Evolutionary conservation across 192 early-diverging fungal species (phyloP), one percentile per base, ranked within the genome.

Genomic region (Coemansia brasiliensis): DNA sequence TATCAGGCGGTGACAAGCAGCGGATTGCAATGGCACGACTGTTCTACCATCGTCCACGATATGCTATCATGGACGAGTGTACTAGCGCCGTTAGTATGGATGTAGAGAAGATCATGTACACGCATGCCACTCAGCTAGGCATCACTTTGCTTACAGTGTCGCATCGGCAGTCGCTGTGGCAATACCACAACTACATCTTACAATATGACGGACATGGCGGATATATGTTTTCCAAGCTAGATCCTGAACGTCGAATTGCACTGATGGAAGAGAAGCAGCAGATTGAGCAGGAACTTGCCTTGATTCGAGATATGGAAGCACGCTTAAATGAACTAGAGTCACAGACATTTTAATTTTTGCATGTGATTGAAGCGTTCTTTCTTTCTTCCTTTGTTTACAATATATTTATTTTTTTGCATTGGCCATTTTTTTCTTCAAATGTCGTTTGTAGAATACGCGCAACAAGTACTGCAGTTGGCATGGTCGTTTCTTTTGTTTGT

Each of bases 1-100:
- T 99, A n/a, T 90, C 94, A 13, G 97, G 95, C 55, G 97, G 97
- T 53, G 95, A 99, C 71, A 94, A 94, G 72, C 92, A 94, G 80
- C 85, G 90, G 46, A 90, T 98, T 64, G 92, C 92, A 15, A 94
- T 98, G 94, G 95, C 95, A 15, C 78, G 97, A 29, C 81, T 99
- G 54, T 98, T 95, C 74, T 99, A 97, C 83, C 97, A 99, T 76
- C 81, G 82, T 25, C 97, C 97, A 15, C 85, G 84, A 58, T 99
- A 87, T 74, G 97, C 94, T 35, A 94, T 99, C 81, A 77, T 98
- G 67, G 95, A 98, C 69, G 96, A 99, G 83, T 94, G 91, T 74
- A 91, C 88, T 20, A 86, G 78, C 45, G 85, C 95, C n/a, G 94
- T 99, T 35, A 89, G 87, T 67, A 92, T 92, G 85, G 95, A 98